Base-by-base conservation (phyloP, 371 early-diverging fungal species). In the Chytridium lagenaria region DNA sequence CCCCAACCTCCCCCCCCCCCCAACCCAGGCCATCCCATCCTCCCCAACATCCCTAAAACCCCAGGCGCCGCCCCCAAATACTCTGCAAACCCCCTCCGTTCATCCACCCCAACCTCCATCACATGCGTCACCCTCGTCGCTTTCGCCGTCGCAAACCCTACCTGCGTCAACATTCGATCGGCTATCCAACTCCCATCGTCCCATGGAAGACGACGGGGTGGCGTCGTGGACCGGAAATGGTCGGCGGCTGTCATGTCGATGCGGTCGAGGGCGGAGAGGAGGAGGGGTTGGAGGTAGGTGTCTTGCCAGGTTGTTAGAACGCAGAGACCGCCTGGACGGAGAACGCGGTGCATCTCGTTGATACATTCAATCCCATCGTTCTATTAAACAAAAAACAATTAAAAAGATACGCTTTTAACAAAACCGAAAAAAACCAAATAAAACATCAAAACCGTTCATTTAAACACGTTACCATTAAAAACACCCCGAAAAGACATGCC, bases 231-330 rank as follows among this genome's bases (percentile, higher is more conserved):
- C 10, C 7, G 31, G 36, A 34, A 30, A 3, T 30, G 36, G 7
- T 30, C 30, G 7, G 34, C 30, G 30, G 34, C 34, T 28, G 30
- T 12, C 7, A 34, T 12, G 37, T 61, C 61, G 3, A 33, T 26
- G 34, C 34, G 16, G 7, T 7, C 34, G 2, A 61, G 61, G 26
- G 61, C 61, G 10, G 16, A 5, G 19, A 61, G 61, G 3, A 34
- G 34, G 31, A 61, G 61, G 36, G 30, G 10, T 34, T 61, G 61
- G n/a, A 61, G 61, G 34, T 33, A 61, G 3, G 61, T 61, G 36
- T 61, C 61, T 61, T 61, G 61, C 61, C 61, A 61, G 16, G 61
- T 61, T 3, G 61, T 61, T 5, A 61, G 61, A 61, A 61, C 61
- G 61, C 61, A 61, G 36, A 61, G n/a, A 28, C 61, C 61, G 30